Evolutionary conservation across 352 stramenopile genomes (phyloP).

Genomic region (Thraustochytrium sp.): DNA sequence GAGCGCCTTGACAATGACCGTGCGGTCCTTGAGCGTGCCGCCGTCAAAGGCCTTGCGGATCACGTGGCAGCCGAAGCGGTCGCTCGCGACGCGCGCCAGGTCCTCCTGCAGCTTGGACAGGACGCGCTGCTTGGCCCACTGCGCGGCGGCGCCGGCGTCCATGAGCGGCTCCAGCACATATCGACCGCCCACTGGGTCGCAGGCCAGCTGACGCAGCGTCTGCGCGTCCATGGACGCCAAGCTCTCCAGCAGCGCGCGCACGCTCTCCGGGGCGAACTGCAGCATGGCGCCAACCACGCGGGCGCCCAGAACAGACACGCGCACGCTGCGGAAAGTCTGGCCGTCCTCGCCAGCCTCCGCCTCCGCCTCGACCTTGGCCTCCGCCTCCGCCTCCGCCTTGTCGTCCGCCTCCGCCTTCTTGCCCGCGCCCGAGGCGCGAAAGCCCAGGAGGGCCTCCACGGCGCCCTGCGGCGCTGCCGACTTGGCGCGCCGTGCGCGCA

Average conservation of each 20-base stretch:
- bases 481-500: background rate
- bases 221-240: slow-evolving; percentile 16
- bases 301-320: slow-evolving; percentile 19
- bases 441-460: background rate
- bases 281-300: background rate
- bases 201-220: background rate
- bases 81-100: background rate
- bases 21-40: slow-evolving; percentile 25
- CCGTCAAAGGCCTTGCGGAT: slow-evolving; percentile 28
- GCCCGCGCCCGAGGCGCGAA: background rate
- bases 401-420: background rate
- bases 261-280: slow-evolving; percentile 8
- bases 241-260: slow-evolving; percentile 8
- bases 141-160: background rate
- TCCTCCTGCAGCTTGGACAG: slow-evolving; percentile 6
- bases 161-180: slow-evolving; percentile 19
- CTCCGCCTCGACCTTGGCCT: background rate
- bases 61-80: slow-evolving; percentile 27
- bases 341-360: background rate
- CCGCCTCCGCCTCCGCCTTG: background rate
- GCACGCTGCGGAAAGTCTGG: background rate
- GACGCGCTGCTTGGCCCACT: slow-evolving; percentile 29
- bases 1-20: slow-evolving; percentile 25
- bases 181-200: background rate
- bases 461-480: background rate